phyloP scores from a whole-genome alignment of 345 rosid species.

The Eucalyptus sideroxylon region DNA sequence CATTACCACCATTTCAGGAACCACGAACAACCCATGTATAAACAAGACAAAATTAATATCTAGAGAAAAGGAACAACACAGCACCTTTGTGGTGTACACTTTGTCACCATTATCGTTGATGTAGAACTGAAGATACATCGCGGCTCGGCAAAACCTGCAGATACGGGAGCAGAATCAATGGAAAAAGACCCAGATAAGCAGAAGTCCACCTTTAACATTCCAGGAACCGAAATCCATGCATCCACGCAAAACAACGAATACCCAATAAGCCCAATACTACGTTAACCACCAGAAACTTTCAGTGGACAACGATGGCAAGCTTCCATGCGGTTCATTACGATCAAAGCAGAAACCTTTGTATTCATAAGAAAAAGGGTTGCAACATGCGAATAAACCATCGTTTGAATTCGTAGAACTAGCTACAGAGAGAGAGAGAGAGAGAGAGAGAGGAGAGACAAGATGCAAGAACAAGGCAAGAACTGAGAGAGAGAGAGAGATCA shows the following conservation, averaged over 20 bases:
- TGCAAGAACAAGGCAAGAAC: neutral
- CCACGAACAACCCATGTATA: neutral
- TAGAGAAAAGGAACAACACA: neutral
- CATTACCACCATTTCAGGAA: neutral
- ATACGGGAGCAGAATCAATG: neutral
- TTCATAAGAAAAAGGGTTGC: neutral
- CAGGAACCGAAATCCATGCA: neutral
- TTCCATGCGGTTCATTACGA: neutral
- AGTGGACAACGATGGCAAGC: neutral
- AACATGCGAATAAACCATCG: neutral
- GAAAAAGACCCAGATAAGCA: neutral
- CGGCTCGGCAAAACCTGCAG: neutral
- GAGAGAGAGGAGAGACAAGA: too few relatives aligned
- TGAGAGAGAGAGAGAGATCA: neutral
- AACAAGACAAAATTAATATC: neutral
- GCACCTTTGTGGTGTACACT: constrained; percentile 14
- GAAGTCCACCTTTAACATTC: neutral
- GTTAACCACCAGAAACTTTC: neutral
- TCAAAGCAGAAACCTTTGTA: neutral
- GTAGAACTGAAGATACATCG: constrained; percentile 11
- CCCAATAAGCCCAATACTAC: neutral
- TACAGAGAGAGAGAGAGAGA: neutral
- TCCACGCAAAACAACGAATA: neutral
- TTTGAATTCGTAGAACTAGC: neutral
- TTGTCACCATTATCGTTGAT: constrained; percentile 12